phyloP scores from a whole-genome alignment of 2,329 filamentous ascomycete genomes.

The Apiospora marii region DNA sequence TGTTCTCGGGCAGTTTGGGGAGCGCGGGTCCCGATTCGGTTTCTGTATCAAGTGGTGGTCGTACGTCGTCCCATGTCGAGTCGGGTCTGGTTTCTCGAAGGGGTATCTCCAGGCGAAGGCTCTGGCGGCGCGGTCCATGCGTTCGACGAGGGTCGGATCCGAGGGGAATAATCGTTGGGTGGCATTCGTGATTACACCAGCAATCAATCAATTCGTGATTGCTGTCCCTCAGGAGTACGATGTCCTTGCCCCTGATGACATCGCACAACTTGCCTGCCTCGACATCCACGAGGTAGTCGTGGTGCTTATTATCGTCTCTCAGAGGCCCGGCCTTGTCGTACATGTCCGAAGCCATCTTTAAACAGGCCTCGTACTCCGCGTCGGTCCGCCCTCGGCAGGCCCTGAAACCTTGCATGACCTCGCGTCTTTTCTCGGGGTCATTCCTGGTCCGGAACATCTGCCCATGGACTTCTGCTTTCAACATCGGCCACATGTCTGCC shows the following conservation, averaged over 20 bases:
- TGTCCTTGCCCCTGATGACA: neutral
- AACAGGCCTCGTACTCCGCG: too few relatives aligned
- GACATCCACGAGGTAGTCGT: neutral
- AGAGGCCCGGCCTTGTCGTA: too few relatives aligned
- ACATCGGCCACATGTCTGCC: neutral
- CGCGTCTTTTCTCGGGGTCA: neutral
- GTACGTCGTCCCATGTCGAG: neutral
- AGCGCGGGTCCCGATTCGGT: neutral
- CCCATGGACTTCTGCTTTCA: neutral
- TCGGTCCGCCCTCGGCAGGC: too few relatives aligned
- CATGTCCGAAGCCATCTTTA: neutral
- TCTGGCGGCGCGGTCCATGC: neutral
- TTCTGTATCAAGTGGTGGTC: neutral
- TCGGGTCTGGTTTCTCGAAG: neutral
- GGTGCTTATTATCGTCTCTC: neutral
- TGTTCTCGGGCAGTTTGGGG: neutral
- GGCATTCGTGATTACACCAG: neutral
- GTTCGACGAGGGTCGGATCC: neutral
- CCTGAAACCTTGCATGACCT: neutral
- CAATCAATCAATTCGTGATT: neutral
- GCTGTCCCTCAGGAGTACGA: neutral
- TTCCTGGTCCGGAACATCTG: neutral
- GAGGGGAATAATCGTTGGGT: neutral
- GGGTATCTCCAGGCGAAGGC: neutral
- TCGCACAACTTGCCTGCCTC: neutral